Conservation (phyloP, 805 yeast species). For the Candida adriatica region DNA sequence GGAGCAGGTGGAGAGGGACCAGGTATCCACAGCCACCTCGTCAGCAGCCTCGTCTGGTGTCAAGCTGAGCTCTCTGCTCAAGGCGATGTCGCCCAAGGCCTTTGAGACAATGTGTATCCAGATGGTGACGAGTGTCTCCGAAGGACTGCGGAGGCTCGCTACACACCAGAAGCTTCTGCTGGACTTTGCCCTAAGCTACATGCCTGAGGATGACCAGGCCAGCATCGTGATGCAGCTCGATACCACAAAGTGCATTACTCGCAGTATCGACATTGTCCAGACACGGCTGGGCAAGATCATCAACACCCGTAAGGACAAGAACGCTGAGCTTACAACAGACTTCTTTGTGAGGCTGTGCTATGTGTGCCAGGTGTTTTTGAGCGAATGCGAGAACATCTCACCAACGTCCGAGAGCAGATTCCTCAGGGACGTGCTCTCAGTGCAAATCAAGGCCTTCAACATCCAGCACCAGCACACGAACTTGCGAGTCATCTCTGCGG, state of each 20-base stretch:
- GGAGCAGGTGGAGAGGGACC: slow-evolving; percentile 13
- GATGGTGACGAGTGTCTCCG: slow-evolving; percentile 59
- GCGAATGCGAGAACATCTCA: slow-evolving; percentile 77
- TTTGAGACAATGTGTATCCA: slow-evolving; percentile 63
- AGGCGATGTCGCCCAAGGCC: slow-evolving; percentile 63
- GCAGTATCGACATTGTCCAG: slow-evolving; percentile 67
- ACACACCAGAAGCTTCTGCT: slow-evolving; percentile 74
- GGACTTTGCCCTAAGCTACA: slow-evolving; percentile 52
- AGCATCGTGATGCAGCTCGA: slow-evolving; percentile 52
- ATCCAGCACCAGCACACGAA: slow-evolving; percentile 47
- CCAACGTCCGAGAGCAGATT: slow-evolving; percentile 52
- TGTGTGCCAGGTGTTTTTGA: slow-evolving; percentile 59
- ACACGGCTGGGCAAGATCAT: slow-evolving; percentile 71
- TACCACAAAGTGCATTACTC: slow-evolving; percentile 56
- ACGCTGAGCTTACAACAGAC: slow-evolving; percentile 47
- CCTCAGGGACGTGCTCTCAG: slow-evolving; percentile 60
- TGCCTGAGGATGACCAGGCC: slow-evolving; percentile 24
- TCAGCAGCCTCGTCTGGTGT: slow-evolving; percentile 6
- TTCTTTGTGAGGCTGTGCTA: slow-evolving; percentile 63
- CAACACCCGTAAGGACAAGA: slow-evolving; percentile 68
- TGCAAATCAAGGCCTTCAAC: slow-evolving; percentile 57
- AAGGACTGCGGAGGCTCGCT: slow-evolving; percentile 65
- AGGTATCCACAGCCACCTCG: slow-evolving; percentile 6
- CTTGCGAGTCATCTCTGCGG: slow-evolving; percentile 36
- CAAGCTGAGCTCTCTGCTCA: slow-evolving; percentile 38